Percentiles rank a stretch among this genome's conserved stretches.
These are phyloP conservation scores for Glaciozyma martinii DNA, from an alignment of 768 basidiomycete species.

Conservation along the genomic window DNA sequence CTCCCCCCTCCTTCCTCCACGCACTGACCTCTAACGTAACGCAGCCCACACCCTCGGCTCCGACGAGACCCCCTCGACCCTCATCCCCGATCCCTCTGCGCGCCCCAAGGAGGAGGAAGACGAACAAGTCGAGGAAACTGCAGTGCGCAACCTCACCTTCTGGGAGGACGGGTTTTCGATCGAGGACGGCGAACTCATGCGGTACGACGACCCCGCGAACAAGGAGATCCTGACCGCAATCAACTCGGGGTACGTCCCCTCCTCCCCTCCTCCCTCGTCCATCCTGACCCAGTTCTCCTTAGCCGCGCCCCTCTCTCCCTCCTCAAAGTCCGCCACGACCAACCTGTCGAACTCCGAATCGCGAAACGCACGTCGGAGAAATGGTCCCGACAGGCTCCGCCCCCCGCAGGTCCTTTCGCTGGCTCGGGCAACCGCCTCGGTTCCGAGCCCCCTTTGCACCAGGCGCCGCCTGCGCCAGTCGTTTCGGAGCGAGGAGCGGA, in stretches of 20 bases:
- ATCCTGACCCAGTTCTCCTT: not conserved
- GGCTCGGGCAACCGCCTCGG: conserved; percentile 77
- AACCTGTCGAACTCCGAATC: conserved; percentile 77
- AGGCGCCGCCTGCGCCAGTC: conserved; percentile 33
- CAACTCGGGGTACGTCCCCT: conserved; percentile 56
- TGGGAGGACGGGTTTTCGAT: conserved; percentile 91
- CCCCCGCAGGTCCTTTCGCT: conserved; percentile 49
- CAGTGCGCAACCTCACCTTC: conserved; percentile 68
- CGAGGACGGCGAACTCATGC: conserved; percentile 75
- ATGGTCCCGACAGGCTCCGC: conserved; percentile 54
- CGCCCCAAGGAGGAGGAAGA: conserved; percentile 35
- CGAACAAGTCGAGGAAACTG: conserved; percentile 49
- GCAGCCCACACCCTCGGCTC: conserved; percentile 78
- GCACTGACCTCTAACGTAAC: conserved; percentile 43
- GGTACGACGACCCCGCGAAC: conserved; percentile 71
- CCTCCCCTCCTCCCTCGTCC: not conserved
- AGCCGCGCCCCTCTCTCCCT: conserved; percentile 72
- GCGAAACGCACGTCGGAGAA: conserved; percentile 60
- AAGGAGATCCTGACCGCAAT: conserved; percentile 63
- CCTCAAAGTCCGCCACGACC: conserved; percentile 62
- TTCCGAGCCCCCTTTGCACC: conserved; percentile 48
- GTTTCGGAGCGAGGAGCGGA: conserved; percentile 17
- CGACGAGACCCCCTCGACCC: conserved; percentile 73
- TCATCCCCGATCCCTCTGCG: conserved; percentile 59
- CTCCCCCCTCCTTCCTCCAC: conserved; percentile 42